Percentiles rank a stretch among this genome's conserved stretches.
phyloP scores from a whole-genome alignment of 2,329 filamentous ascomycete genomes.

The Colletotrichum lindemuthianum region DNA sequence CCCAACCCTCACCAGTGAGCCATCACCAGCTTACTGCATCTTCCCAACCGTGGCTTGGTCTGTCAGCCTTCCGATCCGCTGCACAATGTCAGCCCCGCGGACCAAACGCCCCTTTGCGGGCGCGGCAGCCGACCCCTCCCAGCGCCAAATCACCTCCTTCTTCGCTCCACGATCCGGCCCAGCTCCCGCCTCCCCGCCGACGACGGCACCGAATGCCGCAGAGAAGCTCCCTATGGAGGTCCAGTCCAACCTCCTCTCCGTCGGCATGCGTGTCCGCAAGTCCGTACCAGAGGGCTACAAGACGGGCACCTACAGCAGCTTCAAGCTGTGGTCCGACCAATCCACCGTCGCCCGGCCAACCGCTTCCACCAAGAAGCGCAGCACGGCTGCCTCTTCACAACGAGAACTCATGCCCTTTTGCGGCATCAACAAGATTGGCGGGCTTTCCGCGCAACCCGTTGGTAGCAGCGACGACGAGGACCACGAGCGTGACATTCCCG shows the following conservation, averaged over 20 bases:
- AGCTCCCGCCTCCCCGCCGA: conserved; percentile 34
- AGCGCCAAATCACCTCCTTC: conserved; percentile 73
- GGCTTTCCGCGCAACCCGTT: conserved; percentile 68
- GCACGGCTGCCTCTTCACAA: conserved; percentile 43
- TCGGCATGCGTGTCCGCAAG: conserved; percentile 95
- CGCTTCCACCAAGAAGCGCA: conserved; percentile 20
- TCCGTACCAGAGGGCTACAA: conserved; percentile 95
- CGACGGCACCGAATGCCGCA: conserved; percentile 48
- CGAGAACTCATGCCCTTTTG: conserved; percentile 83
- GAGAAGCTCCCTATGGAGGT: conserved; percentile 68
- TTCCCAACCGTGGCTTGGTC: conserved; percentile 8
- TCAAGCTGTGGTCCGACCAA: conserved; percentile 61
- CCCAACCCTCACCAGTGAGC: conserved; percentile 2
- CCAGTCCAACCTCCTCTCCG: conserved; percentile 85
- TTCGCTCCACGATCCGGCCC: conserved; percentile 51
- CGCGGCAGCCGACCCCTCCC: conserved; percentile 65
- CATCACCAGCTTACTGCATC: neutral
- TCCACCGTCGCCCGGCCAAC: conserved; percentile 37
- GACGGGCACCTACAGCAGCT: conserved; percentile 66
- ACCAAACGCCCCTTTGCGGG: conserved; percentile 72
- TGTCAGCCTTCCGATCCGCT: conserved; percentile 10
- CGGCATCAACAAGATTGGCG: conserved; percentile 80
- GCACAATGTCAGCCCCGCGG: conserved; percentile 61
- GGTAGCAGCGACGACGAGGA: conserved; percentile 38
- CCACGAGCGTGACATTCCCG: conserved; percentile 42